Base-by-base conservation (phyloP, 768 basidiomycete species). In the Agaricus blazei region DNA sequence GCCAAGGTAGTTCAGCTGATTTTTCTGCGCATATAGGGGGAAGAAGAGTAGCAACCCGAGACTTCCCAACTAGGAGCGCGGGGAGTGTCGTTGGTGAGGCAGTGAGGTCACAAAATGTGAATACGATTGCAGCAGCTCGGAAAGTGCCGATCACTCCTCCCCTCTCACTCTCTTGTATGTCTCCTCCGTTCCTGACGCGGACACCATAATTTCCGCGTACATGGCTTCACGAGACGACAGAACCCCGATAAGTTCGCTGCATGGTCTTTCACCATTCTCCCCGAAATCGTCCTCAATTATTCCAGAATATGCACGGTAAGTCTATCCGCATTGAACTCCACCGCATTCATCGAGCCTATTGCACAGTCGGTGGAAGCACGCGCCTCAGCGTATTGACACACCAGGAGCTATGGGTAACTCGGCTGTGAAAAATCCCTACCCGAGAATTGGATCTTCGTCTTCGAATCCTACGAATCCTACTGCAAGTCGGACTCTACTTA, bases 111-210 rank as follows among this genome's bases (percentile, higher is more conserved):
- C 8, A 4, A n/a, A n/a, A 19, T 36, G 31, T 37, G 3, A 14
- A n/a, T 23, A 9, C 34, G 37, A 34, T 23, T 52, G 55, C 55
- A 11, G 11, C 59, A 49, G 40, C 58, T 58, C 48, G 59, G 56
- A 43, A 54, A 52, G 44, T 53, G 52, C 53, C 52, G 52, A 58
- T 12, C 42, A 41, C 56, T 49, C 46, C 54, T 44, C 48, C 48
- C 53, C 47, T 48, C 51, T 60, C 58, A 53, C 48, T 46, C 40
- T 48, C 51, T 60, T 60, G 57, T 48, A 60, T 60, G 59, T 60
- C 57, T 44, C 42, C 50, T 51, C 49, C 53, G 46, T 45, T 31
- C 15, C 34, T 34, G n/a, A 47, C 36, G 43, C 37, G 26, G 37
- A 51, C 37, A 11, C 45, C 40, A 19, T 50, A 42, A 49, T 48